These are phyloP conservation scores for Primulina tabacum DNA, from an alignment of 257 asterid species.

Conservation along the genomic window DNA sequence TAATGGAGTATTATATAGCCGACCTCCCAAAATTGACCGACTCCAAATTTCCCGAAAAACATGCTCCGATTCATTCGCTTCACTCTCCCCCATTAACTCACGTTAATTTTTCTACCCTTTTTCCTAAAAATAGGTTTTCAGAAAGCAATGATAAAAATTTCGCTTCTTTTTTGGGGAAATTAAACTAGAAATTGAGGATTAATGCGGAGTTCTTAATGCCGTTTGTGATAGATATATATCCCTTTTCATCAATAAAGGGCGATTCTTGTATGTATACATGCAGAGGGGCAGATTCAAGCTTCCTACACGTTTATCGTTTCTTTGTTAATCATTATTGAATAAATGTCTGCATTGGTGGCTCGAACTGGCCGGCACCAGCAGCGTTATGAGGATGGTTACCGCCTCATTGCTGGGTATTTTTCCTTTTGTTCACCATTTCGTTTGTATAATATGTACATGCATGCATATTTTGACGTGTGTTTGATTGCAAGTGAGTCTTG, in stretches of 20 bases:
- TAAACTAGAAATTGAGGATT: conserved; percentile 25
- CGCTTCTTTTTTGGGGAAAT: conserved; percentile 17
- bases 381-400: conserved; percentile 53
- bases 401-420: conserved; percentile 58
- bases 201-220: conserved; percentile 16
- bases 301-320: not conserved
- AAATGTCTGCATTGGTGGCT: conserved; percentile 82
- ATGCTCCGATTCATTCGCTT: conserved; percentile 35
- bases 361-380: conserved; percentile 67
- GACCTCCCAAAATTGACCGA: conserved; percentile 34
- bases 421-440: not conserved
- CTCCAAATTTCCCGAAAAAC: conserved; percentile 34
- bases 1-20: conserved; percentile 16
- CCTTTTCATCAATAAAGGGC: conserved; percentile 19
- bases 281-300: conserved; percentile 3
- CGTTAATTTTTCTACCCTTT: conserved; percentile 25
- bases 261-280: conserved; percentile 16
- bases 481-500: conserved; percentile 28
- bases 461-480: conserved; percentile 29
- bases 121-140: conserved; percentile 18
- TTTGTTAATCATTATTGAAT: conserved; percentile 11
- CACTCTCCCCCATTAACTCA: not conserved
- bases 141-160: conserved; percentile 23
- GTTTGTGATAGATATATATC: not conserved
- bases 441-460: conserved; percentile 27